Evolutionary conservation across 2,329 filamentous ascomycete genomes (phyloP), one percentile per base, ranked within the genome.

Genomic region (Fusarium proliferatum): DNA sequence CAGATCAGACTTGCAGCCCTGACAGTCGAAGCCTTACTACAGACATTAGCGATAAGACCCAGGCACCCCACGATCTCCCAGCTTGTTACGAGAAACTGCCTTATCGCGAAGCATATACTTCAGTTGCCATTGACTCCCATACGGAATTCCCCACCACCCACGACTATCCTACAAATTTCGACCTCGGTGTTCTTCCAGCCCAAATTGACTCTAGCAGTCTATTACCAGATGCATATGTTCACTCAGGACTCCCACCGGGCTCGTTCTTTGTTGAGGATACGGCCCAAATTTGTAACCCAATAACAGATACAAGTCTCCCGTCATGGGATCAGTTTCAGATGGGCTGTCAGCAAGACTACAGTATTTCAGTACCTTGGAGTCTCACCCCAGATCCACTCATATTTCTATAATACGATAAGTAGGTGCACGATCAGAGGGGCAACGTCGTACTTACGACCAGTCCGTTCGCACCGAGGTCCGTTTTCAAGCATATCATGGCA

Each of bases 161-260:
- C 6, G 12, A n/a, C 7, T 30, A 49, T 26, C 46, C 46, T 30
- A 4, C 19, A 9, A 15, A n/a, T 2, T 6, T 28, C 5, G 15
- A 30, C 28, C 1, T 49, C 15, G 3, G 19, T 17, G 3, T 11
- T 30, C 10, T 21, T 6, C 21, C 10, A 30, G 3, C 21, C 13
- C 2, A 49, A 6, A 30, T n/a, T 9, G 46, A 7, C 7, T 30
- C n/a, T 3, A 9, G 2, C 9, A 12, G 28, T n/a, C 28, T 30
- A n/a, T 15, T n/a, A 4, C 28, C 28, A 2, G 10, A n/a, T 30
- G 19, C 4, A 12, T 6, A 13, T 16, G 0, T 11, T 9, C 2
- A 16, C 28, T 17, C 46, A 3, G 15, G 28, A n/a, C 9, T 30
- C 10, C 0, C 4, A 3, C 15, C 46, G 16, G 28, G n/a, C 21